Base-by-base conservation (phyloP, 2,329 filamentous ascomycete species). In the Pseudocercospora cruenta region DNA sequence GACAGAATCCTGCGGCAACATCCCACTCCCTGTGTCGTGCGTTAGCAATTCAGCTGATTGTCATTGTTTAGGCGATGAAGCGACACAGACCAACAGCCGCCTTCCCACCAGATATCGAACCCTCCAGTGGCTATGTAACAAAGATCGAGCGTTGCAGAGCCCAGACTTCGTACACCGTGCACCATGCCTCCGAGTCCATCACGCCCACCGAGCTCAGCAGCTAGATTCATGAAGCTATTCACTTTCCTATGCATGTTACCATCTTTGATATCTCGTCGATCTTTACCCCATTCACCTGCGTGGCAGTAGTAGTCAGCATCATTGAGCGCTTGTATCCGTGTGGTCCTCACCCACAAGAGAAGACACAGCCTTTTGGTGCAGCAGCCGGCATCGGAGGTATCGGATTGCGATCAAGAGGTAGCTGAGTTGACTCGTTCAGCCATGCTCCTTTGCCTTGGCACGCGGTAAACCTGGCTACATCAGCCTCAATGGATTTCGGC, bases 41-140 rank as follows among this genome's bases (percentile, higher is more conserved):
- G 58, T 72, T 21, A 72, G 70, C 26, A 59, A 59, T 26, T 21
- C 21, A 24, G 39, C 14, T 43, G 33, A 45, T 14, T 57, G 21
- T 33, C 10, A 58, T 24, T 39, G 16, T 53, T 19, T 10, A 55
- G 7, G 36, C 43, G 12, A n/a, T 16, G 16, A 39, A 16, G 28
- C 3, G 39, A 9, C 31, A 67, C 71, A 54, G 62, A 76, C 72
- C 72, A 74, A 59, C 71, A 74, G 6, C 90, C 90, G 2, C 90
- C 91, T 75, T 93, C 90, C 90, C 90, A 93, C 90, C 91, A 93
- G 10, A 93, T 91, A 78, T 93, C 91, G 70, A 93, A 89, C 0
- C 87, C 83, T 0, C 70, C 91, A 85, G 91, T 91, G 12, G 91
- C 91, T 9, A 87, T 87, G 75, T 93, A 93, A 0, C 90, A 90